Percentiles rank a stretch among this genome's conserved stretches.
Conservation (phyloP, 139 green algal species). For the Diplosphaera chodatii region DNA sequence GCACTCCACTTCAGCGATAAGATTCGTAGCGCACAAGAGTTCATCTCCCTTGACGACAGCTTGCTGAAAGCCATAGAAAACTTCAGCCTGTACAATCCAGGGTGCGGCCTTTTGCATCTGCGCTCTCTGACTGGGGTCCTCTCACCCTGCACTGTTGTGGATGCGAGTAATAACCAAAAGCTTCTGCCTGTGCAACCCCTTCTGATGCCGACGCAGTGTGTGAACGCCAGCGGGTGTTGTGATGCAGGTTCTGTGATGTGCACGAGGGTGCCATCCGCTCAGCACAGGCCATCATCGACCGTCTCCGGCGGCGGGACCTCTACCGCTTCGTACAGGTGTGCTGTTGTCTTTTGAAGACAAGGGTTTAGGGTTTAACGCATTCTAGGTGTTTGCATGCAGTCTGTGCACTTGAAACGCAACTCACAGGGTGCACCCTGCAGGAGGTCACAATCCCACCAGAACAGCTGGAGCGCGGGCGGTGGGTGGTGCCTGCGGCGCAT, state of each 20-base stretch:
- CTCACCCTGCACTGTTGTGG: too few relatives aligned
- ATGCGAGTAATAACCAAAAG: too few relatives aligned
- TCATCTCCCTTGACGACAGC: conserved; percentile 68
- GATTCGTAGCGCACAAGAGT: conserved; percentile 29
- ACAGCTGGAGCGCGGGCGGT: conserved; percentile 2
- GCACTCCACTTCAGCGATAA: conserved; percentile 37
- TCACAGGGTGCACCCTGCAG: too few relatives aligned
- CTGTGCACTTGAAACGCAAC: too few relatives aligned
- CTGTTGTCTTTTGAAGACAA: too few relatives aligned
- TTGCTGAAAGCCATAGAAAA: conserved; percentile 28
- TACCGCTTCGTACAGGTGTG: conserved; percentile 59
- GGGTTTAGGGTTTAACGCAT: too few relatives aligned
- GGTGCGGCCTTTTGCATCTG: too few relatives aligned
- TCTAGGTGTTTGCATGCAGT: too few relatives aligned
- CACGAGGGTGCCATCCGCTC: conserved; percentile 12
- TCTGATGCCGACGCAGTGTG: too few relatives aligned
- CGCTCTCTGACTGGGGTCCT: too few relatives aligned
- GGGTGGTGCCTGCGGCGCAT: conserved; percentile 9
- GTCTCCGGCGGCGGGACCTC: conserved; percentile 51
- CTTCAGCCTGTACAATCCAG: neutral
- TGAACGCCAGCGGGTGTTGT: too few relatives aligned
- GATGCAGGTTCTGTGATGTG: conserved; percentile 15
- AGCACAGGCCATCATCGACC: conserved; percentile 51
- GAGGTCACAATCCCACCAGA: conserved; percentile 2
- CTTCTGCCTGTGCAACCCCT: too few relatives aligned